Evolutionary conservation across 2,329 filamentous ascomycete genomes (phyloP), one percentile per base, ranked within the genome.

Genomic region (Xylariaceae sp.): DNA sequence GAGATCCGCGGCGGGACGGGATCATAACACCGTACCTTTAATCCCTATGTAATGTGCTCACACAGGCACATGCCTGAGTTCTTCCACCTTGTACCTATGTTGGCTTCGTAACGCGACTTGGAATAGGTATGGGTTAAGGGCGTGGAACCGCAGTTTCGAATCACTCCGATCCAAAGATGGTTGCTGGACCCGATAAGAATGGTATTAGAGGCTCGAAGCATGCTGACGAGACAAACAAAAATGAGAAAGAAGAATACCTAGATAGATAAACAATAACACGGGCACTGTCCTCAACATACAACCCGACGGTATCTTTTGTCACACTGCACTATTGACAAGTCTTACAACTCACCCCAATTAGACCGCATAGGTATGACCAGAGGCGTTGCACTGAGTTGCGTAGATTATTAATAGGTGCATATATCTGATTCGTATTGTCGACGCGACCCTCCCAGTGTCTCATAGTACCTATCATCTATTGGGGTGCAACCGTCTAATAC

Each of bases 331-430:
- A 34, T 34, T 34, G 32, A 34, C 13, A 13, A 30, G 10, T 7
- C 13, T 34, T 15, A 10, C 32, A 34, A 10, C 32, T 34, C 32
- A 15, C 10, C n/a, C 32, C 32, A 34, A 34, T 34, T 5, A 5
- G 26, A 26, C 26, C 26, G 26, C 8, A 26, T 26, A 34, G 32
- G 29, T 30, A 10, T 30, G 32, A 34, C 10, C 6, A 34, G 13
- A 34, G 32, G 32, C 54, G 51, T 57, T 55, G 41, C 49, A 55
- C 55, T 22, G 32, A n/a, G n/a, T n/a, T n/a, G n/a, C n/a, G n/a
- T n/a, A n/a, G n/a, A n/a, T 8, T 26, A 26, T 26, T 26, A 26
- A 26, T 26, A n/a, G n/a, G 32, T 34, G 13, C 10, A 45, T 54
- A 44, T 51, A 45, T 47, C 26, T 45, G 16, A 47, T 47, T 47